Percentiles rank a stretch among this genome's conserved stretches.
phyloP scores from a whole-genome alignment of 225 moss, liverwort and hornwort species.

The Bryoerythrophyllum caledonicum region DNA sequence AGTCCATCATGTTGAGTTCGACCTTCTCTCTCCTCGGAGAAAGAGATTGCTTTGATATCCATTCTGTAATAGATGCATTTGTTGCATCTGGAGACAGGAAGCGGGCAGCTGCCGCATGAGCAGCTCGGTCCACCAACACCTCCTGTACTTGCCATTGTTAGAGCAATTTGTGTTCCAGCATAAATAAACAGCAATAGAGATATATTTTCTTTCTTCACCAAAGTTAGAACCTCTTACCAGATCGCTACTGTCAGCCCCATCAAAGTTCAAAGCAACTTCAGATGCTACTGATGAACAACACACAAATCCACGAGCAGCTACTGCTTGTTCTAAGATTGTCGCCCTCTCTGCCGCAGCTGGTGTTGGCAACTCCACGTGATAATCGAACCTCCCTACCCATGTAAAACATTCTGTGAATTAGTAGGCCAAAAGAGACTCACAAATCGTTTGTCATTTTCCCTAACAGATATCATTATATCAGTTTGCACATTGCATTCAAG shows the following conservation, averaged over 20 bases:
- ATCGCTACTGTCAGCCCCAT: conserved; percentile 89
- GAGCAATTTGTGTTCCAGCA: conserved; percentile 20
- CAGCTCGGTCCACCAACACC: conserved; percentile 95
- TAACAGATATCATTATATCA: conserved; percentile 14
- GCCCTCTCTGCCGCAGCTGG: conserved; percentile 89
- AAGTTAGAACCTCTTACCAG: conserved; percentile 46
- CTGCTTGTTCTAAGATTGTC: conserved; percentile 75
- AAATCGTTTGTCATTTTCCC: conserved; percentile 5
- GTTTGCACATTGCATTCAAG: conserved; percentile 18
- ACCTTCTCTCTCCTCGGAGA: conserved; percentile 41
- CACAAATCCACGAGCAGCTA: conserved; percentile 69
- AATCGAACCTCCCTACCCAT: conserved; percentile 81
- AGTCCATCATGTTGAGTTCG: conserved; percentile 75
- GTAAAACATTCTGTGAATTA: conserved; percentile 10
- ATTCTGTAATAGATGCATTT: conserved; percentile 33
- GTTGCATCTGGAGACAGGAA: conserved; percentile 59
- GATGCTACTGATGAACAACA: conserved; percentile 69
- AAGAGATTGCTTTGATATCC: conserved; percentile 38
- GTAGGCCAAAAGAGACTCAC: conserved; percentile 6
- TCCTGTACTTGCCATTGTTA: conserved; percentile 55
- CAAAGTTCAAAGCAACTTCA: conserved; percentile 78
- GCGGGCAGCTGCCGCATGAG: conserved; percentile 90
- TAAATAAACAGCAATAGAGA: conserved; percentile 12
- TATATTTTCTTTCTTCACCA: neutral
- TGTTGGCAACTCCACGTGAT: conserved; percentile 76